Evolutionary conservation across 1,284 basidiomycete genomes (phyloP), one percentile per base, ranked within the genome.

Genomic region (Trametes hirsuta): DNA sequence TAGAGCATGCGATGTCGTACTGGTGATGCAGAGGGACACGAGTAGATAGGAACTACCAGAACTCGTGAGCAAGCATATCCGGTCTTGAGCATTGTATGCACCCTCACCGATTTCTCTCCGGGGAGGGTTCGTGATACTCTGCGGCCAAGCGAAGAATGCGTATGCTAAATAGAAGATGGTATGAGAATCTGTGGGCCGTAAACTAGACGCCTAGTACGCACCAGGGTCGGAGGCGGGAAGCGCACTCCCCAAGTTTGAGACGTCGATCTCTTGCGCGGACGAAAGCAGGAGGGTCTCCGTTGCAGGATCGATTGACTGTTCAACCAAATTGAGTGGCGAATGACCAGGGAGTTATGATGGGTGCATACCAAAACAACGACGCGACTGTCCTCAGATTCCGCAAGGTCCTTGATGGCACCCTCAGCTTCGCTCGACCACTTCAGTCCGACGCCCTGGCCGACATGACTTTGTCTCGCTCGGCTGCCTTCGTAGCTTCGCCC

Each of bases 1-100:
- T 95, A 96, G 40, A 96, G 71, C 91, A 97, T 94, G 53, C 94
- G 85, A 65, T 87, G 81, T 71, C 92, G 93, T 74, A 96, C 82
- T 1, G 91, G 89, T 1, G 90, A 93, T 11, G 76, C 72, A 1
- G 87, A 82, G 0, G 94, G 94, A 72, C 94, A 96, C 37, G 90
- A 90, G 75, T 97, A 97, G 61, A 96, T 90, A 74, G 94, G 94
- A 41, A 92, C 88, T 93, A 63, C 6, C 9, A 2, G 25, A 8
- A 11, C 42, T 2, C 40, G 47, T 58, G 50, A 64, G 56, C 68
- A 50, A 65, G 53, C 15, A 8, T 5, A 12, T 6, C 24, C 15
- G 6, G 9, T 2, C 11, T 4, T 24, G 30, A 30, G 4, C 39
- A 30, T 25, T 14, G 34, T 41, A 40, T 21, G 4, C 41, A 11